Evolutionary conservation across 768 basidiomycete genomes (phyloP), one percentile per base, ranked within the genome.

Genomic region (Tylopilus felleus): DNA sequence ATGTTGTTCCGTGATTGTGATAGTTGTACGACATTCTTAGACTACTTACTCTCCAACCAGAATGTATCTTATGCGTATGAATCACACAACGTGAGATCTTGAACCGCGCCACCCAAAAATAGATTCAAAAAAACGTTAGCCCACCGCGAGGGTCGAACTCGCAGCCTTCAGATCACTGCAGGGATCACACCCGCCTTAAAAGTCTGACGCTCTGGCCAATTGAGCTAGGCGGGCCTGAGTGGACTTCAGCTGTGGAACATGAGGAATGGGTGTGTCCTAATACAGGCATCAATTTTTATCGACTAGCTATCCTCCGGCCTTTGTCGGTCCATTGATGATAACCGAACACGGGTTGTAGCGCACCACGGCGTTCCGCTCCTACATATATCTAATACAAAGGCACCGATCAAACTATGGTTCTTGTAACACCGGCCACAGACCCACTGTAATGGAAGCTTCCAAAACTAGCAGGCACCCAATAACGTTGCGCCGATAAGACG

Each of bases 131-230:
- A 43, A 33, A 19, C 21, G 28, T 19, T 82, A 85, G 84, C 83
- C 84, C 84, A 84, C 82, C 84, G 84, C 84, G 84, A 83, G 84
- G 84, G 78, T 86, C 84, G 84, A 86, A 86, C 84, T 83, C 84
- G 84, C 84, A 86, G 81, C 84, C 84, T 86, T 86, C 82, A 86
- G 84, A 86, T 85, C 48, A 54, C 63, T 3, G 45, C 47, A 47
- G 55, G 66, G 45, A 55, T 49, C 31, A 42, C 1, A 1, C 67
- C 69, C 68, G 67, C 67, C 69, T 55, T 69, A 69, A 69, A 69
- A 80, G 78, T 80, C 78, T 79, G 79, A 80, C 79, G 78, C 78
- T 80, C 79, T 80, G 77, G 71, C 78, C 78, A 65, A 80, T 79
- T 80, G 79, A 80, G 78, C 79, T 80, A 80, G 78, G 77, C 78